Conservation (phyloP, 352 stramenopile genomes). For the Phytophthora colocasiae region DNA sequence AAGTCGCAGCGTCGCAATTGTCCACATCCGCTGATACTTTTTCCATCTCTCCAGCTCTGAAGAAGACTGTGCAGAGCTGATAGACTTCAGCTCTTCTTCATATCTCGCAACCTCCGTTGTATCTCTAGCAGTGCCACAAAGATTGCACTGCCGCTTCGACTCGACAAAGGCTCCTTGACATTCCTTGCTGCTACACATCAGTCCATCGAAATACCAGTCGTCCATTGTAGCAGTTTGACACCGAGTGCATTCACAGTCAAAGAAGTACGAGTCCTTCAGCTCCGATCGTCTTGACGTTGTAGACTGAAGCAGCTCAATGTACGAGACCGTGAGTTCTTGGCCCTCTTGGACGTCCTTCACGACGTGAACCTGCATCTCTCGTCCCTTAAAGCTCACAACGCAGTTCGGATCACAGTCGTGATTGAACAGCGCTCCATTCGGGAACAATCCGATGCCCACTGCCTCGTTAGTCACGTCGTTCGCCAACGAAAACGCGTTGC, state of each 20-base stretch:
- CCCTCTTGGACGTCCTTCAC: conserved; percentile 48
- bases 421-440: conserved; percentile 72
- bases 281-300: conserved; percentile 38
- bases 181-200: conserved; percentile 29
- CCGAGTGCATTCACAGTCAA: conserved; percentile 58
- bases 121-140: conserved; percentile 26
- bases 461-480: conserved; percentile 50
- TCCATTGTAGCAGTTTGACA: conserved; percentile 22
- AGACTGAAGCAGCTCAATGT: conserved; percentile 72
- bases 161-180: conserved; percentile 33
- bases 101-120: conserved; percentile 7
- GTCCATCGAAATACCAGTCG: conserved; percentile 52
- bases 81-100: conserved; percentile 21
- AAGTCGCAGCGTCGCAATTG: conserved; percentile 27
- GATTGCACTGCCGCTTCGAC: conserved; percentile 21
- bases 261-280: conserved; percentile 74
- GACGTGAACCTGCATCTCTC: conserved; percentile 55
- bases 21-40: conserved; percentile 33
- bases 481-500: conserved; percentile 81
- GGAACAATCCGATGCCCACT: conserved; percentile 75
- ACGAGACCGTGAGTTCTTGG: conserved; percentile 78
- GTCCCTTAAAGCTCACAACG: conserved; percentile 64
- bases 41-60: conserved; percentile 36
- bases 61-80: conserved; percentile 5
- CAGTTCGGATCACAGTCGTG: conserved; percentile 81